Base-by-base conservation (phyloP, 2,329 filamentous ascomycete species). In the Plenodomus tracheiphilus region DNA sequence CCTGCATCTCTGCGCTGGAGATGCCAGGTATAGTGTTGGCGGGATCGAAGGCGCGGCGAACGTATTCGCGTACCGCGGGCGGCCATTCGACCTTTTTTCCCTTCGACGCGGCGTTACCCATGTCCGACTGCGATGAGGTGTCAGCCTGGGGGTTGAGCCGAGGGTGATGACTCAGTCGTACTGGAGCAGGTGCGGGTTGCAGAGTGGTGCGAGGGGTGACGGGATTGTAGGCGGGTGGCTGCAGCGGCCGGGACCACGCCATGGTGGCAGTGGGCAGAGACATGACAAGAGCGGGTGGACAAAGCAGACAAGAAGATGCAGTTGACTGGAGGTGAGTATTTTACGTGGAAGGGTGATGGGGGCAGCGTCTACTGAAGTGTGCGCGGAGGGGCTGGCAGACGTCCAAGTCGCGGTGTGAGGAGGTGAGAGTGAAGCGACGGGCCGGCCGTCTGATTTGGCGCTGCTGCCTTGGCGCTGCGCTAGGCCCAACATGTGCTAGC, bases 31-130 rank as follows among this genome's bases (percentile, higher is more conserved):
- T 71, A 32, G 64, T 61, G 68, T 91, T 89, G 49, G 85, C 82
- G 20, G 85, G 82, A 42, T 89, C 85, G 70, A 97, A 97, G 20
- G 91, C 92, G 66, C 91, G 86, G 65, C 91, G 87, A 25, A 97
- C 93, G 75, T 97, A 97, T 58, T 82, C 79, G 62, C 91, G 88
- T 51, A 97, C 90, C n/a, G 87, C 83, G 37, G 83, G 78, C 25
- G 91, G 86, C 87, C 91, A 97, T 61, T 88, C 84, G 63, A 87
- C 85, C 76, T 87, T 89, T 68, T 70, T 70, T 41, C 76, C 71
- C 55, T 75, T 70, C 19, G 71, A 60, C n/a, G 58, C 34, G 18
- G 72, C 60, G 51, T 68, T 37, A 36, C 49, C 42, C 49, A 43
- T 40, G 39, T 61, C 49, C 41, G 53, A 36, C 61, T 65, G 62